A percentile compares a stretch with the other conserved stretches of the same genome.
Conservation (phyloP, 805 yeast genomes). For the Scheffersomyces spartinae region DNA sequence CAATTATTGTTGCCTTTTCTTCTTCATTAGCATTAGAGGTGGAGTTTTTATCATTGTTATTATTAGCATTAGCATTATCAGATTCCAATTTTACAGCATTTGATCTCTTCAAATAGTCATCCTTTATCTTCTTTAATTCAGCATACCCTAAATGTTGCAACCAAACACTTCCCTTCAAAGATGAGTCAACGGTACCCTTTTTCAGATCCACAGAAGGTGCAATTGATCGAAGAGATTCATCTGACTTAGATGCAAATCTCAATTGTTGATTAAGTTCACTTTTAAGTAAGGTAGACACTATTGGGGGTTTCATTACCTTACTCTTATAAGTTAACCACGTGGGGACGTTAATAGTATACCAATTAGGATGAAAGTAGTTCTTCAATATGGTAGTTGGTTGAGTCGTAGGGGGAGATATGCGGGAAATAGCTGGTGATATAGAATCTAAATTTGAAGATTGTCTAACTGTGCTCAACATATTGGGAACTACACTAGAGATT, state of each 20-base stretch:
- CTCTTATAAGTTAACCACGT: slow-evolving; percentile 28
- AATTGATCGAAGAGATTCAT: slow-evolving; percentile 19
- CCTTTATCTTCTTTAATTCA: slow-evolving; percentile 17
- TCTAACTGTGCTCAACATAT: slow-evolving; percentile 10
- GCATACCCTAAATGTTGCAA: slow-evolving; percentile 25
- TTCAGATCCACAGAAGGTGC: slow-evolving; percentile 26
- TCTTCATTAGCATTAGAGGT: slow-evolving; percentile 3
- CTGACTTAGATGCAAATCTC: slow-evolving; percentile 9
- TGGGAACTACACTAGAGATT: slow-evolving; percentile 57
- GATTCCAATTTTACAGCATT: slow-evolving; percentile 1
- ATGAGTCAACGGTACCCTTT: slow-evolving; percentile 19
- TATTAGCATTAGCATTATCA: slow-evolving; percentile 3
- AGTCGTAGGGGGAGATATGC: slow-evolving; percentile 18
- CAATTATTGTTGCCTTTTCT: slow-evolving; percentile 2
- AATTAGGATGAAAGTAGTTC: slow-evolving; percentile 31
- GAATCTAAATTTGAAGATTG: slow-evolving; percentile 16
- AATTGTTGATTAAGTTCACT: slow-evolving; percentile 10
- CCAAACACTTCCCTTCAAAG: slow-evolving; percentile 25
- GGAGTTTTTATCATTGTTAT: too few species aligned
- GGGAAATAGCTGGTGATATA: slow-evolving; percentile 17
- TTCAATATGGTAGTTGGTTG: slow-evolving; percentile 24
- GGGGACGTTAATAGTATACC: slow-evolving; percentile 33
- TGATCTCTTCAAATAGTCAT: slow-evolving; percentile 5
- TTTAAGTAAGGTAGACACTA: slow-evolving; percentile 16
- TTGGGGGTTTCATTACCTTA: slow-evolving; percentile 12